Evolutionary conservation across 2,329 filamentous ascomycete genomes (phyloP), one percentile per base, ranked within the genome.

Genomic region (Hymenoscyphus linearis): DNA sequence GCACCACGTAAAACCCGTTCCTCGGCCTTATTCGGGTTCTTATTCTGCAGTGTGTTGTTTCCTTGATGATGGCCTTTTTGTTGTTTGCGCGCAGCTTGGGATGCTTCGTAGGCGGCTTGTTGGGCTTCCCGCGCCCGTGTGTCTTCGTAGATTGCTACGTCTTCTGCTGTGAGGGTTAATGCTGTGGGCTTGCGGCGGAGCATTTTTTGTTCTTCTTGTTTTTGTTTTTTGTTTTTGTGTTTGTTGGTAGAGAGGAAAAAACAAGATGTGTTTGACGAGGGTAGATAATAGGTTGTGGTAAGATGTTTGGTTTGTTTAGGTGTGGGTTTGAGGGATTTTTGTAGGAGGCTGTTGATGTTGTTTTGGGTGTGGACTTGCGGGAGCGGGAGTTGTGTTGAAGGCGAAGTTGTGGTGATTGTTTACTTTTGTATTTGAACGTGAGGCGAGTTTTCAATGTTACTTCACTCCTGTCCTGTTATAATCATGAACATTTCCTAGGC

Each of bases 91-190:
- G 18, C 44, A 18, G 44, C 58, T 47, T 69, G 67, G 53, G 66
- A 65, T 44, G 66, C 66, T 61, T 68, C 60, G 14, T 66, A 60
- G 54, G 65, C 58, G 55, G 68, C 63, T 63, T 66, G 62, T 55
- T 65, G 59, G 7, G 64, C 67, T 65, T 73, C 70, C 58, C 74
- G 74, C 26, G 76, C 77, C 63, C 85, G 82, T 31, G 80, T 80
- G 72, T 87, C 85, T 70, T 91, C 87, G 75, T 89, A 90, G 59
- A 82, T 78, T 44, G 86, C 85, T 44, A 91, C 80, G 73, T 91
- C 88, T 70, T 89, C 85, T 55, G 84, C 79, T 2, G 87, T 90
- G 65, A 91, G 82, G 59, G 81, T 78, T 64, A 91, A 83, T 14
- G 83, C 82, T 54, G 88, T 91, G 12, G 88, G 82, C 16, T 84